These are phyloP conservation scores for Fusarium musae DNA, from an alignment of 2,329 filamentous ascomycete species.

Conservation along the genomic window DNA sequence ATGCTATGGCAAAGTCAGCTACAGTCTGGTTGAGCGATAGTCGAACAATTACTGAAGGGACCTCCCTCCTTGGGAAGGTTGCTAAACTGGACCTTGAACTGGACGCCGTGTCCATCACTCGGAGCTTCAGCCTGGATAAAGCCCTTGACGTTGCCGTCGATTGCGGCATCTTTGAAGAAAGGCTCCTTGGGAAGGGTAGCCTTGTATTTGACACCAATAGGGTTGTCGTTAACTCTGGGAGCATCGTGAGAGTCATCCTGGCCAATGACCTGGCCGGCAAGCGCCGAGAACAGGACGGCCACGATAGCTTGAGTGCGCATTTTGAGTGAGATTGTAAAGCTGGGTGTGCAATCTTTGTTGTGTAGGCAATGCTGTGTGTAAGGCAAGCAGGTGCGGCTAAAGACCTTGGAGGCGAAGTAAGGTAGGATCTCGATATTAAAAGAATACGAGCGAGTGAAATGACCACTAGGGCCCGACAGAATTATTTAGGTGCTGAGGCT, in stretches of 20 bases:
- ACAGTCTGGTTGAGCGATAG: not conserved
- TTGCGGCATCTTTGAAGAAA: slow-evolving; percentile 60
- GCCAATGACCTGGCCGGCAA: slow-evolving; percentile 44
- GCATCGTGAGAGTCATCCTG: slow-evolving; percentile 54
- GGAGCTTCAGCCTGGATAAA: slow-evolving; percentile 59
- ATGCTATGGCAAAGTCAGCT: slow-evolving; percentile 58
- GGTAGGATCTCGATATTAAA: slow-evolving; percentile 1
- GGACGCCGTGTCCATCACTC: slow-evolving; percentile 64
- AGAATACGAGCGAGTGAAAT: slow-evolving; percentile 19
- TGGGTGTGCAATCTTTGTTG: not conserved
- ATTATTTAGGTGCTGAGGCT: slow-evolving; percentile 19
- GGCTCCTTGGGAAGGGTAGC: slow-evolving; percentile 65
- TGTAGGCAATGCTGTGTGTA: slow-evolving; percentile 2
- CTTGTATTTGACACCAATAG: slow-evolving; percentile 62
- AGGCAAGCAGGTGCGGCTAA: slow-evolving; percentile 9
- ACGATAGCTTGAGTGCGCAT: slow-evolving; percentile 41
- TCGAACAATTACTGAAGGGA: slow-evolving; percentile 65
- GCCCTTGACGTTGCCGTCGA: slow-evolving; percentile 66
- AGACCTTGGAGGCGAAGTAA: not conserved
- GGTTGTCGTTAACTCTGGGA: slow-evolving; percentile 65
- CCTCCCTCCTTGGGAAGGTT: slow-evolving; percentile 68
- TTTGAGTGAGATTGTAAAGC: slow-evolving; percentile 6
- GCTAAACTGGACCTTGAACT: slow-evolving; percentile 65
- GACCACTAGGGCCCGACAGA: slow-evolving; percentile 23
- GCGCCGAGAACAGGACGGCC: slow-evolving; percentile 44